Conservation (phyloP, 129 eudicot species). For the Helianthus tuberosus region DNA sequence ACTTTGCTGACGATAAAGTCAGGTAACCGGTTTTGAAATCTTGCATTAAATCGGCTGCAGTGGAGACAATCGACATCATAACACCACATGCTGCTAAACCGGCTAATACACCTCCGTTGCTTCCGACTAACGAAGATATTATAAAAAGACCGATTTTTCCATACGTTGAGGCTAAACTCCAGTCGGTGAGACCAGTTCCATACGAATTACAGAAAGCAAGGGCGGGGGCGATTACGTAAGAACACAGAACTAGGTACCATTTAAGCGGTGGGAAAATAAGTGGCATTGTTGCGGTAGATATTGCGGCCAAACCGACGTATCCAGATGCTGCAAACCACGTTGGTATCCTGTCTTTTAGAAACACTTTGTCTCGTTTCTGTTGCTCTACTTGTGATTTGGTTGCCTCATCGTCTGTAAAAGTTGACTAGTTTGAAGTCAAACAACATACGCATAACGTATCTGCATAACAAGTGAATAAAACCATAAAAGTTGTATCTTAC, state of each 20-base stretch:
- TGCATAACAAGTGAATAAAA: neutral
- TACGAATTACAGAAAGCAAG: slow-evolving; percentile 96
- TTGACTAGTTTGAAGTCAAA: neutral
- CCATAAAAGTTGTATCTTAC: slow-evolving; percentile 27
- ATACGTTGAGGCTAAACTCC: slow-evolving; percentile 88
- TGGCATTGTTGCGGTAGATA: slow-evolving; percentile 72
- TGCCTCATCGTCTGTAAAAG: slow-evolving; percentile 45
- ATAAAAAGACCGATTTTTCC: slow-evolving; percentile 90
- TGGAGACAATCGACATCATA: slow-evolving; percentile 86
- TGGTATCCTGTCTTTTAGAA: slow-evolving; percentile 80
- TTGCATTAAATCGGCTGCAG: slow-evolving; percentile 96
- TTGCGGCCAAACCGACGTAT: slow-evolving; percentile 71
- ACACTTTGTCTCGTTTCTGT: slow-evolving; percentile 55
- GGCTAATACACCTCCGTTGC: slow-evolving; percentile 76
- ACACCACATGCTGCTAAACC: slow-evolving; percentile 91
- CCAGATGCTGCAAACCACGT: slow-evolving; percentile 86
- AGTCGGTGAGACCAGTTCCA: slow-evolving; percentile 92
- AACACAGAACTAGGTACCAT: slow-evolving; percentile 83
- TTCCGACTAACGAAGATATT: slow-evolving; percentile 75
- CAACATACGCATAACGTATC: neutral
- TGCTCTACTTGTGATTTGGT: slow-evolving; percentile 49
- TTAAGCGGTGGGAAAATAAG: slow-evolving; percentile 81
- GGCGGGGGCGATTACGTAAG: slow-evolving; percentile 76
- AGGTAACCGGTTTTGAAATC: slow-evolving; percentile 94
- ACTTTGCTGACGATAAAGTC: slow-evolving; percentile 79